A percentile compares a stretch with the other conserved stretches of the same genome.
Conservation (phyloP, 805 yeast genomes). For the Suhomyces emberorum region DNA sequence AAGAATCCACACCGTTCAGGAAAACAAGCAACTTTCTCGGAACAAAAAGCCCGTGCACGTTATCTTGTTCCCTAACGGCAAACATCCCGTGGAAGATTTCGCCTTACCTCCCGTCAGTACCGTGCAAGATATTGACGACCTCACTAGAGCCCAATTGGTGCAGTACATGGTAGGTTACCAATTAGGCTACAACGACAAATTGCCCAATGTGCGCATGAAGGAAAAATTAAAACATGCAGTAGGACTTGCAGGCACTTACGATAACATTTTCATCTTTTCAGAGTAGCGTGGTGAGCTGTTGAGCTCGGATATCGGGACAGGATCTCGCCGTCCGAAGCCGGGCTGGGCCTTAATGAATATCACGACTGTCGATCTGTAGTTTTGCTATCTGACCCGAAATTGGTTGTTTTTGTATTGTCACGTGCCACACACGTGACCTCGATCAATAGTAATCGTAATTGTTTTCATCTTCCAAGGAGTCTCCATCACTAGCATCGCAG, state of each 20-base stretch:
- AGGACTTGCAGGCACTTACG: conserved; percentile 5
- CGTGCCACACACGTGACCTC: too few species aligned
- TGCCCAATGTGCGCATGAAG: conserved; percentile 4
- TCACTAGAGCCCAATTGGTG: conserved; percentile 3
- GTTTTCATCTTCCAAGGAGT: too few species aligned
- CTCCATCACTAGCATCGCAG: too few species aligned
- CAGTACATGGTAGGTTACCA: conserved; percentile 5
- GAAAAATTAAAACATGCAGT: conserved; percentile 6
- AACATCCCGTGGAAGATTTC: conserved; percentile 4
- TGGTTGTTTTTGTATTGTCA: too few species aligned
- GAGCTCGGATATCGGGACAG: too few species aligned
- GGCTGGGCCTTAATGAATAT: too few species aligned
- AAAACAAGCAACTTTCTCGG: conserved; percentile 3
- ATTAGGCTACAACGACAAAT: conserved; percentile 2
- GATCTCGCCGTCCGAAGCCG: too few species aligned
- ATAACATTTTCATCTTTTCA: conserved; percentile 4
- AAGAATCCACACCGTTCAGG: conserved; percentile 1
- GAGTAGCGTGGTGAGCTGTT: too few species aligned
- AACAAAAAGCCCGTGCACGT: conserved; percentile 1
- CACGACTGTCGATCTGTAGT: too few species aligned
- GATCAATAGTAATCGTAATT: too few species aligned
- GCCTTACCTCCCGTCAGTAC: conserved; percentile 3
- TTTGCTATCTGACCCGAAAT: too few species aligned
- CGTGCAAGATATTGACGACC: conserved; percentile 5
- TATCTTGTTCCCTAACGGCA: conserved; percentile 3